Conservation (phyloP, 2,329 filamentous ascomycete species). For the Cephalotrichum gorgonifer region DNA sequence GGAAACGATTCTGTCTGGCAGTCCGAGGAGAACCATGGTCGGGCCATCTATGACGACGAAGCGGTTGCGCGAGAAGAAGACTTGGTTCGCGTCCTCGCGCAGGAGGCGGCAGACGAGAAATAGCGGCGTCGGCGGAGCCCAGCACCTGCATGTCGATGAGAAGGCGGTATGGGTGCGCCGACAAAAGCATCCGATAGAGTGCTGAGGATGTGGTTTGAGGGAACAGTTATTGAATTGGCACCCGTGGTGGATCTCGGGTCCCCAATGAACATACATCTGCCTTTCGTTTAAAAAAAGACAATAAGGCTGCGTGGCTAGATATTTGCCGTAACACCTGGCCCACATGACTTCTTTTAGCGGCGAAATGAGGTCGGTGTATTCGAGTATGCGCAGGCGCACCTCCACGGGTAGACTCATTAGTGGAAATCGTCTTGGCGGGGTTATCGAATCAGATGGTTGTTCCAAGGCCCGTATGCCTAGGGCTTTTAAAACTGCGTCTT, state of each 20-base stretch:
- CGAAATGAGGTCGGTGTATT: not conserved
- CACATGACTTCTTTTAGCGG: not conserved
- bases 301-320: not conserved
- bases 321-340: not conserved
- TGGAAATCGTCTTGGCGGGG: not conserved
- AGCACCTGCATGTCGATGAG: not conserved
- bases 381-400: not conserved
- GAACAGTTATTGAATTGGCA: not conserved
- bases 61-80: not conserved
- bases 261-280: not conserved
- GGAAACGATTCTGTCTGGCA: not conserved
- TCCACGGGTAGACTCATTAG: not conserved
- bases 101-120: not conserved
- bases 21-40: not conserved
- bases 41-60: not conserved
- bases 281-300: not conserved
- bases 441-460: not conserved
- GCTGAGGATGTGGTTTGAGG: not conserved
- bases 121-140: not conserved
- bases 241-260: not conserved
- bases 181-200: not conserved
- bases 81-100: not conserved
- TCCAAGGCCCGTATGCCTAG: not conserved
- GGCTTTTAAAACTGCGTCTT: not conserved
- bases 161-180: not conserved